Conservation (phyloP, 192 early-diverging fungal genomes). For the Umbelopsis sp. region DNA sequence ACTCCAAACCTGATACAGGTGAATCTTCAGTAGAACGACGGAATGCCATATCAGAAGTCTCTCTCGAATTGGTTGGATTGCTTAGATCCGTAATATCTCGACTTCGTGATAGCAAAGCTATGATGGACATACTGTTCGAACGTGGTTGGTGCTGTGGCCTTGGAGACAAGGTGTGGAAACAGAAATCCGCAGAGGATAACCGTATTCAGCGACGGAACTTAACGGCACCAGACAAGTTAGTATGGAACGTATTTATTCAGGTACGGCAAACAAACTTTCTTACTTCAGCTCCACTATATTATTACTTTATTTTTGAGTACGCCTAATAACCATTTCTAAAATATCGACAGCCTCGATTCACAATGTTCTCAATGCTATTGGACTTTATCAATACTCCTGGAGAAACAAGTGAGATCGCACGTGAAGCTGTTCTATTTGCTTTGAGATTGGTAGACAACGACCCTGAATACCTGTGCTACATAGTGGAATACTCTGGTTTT, state of each 20-base stretch:
- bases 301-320: too few species aligned
- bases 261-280: not conserved
- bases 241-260: slow-evolving; percentile 32
- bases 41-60: slow-evolving; percentile 34
- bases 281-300: not conserved
- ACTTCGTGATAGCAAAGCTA: slow-evolving; percentile 35
- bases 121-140: slow-evolving; percentile 43
- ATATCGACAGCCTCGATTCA: slow-evolving; percentile 30
- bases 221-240: slow-evolving; percentile 33
- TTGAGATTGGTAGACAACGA: slow-evolving; percentile 36
- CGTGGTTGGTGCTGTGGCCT: slow-evolving; percentile 40
- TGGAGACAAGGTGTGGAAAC: slow-evolving; percentile 43
- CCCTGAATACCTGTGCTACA: slow-evolving; percentile 40
- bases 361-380: slow-evolving; percentile 39
- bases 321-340: too few species aligned
- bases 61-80: slow-evolving; percentile 35
- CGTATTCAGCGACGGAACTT: slow-evolving; percentile 26
- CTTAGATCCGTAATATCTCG: slow-evolving; percentile 40
- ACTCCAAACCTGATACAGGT: not conserved
- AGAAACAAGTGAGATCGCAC: slow-evolving; percentile 43
- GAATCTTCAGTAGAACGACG: slow-evolving; percentile 32
- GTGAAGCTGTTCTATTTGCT: slow-evolving; percentile 42
- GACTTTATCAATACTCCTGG: slow-evolving; percentile 43
- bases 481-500: slow-evolving; percentile 42
- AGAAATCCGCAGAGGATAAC: slow-evolving; percentile 28